Conservation (phyloP, 2,329 filamentous ascomycete genomes). For the Arthrobotrys sinensis region DNA sequence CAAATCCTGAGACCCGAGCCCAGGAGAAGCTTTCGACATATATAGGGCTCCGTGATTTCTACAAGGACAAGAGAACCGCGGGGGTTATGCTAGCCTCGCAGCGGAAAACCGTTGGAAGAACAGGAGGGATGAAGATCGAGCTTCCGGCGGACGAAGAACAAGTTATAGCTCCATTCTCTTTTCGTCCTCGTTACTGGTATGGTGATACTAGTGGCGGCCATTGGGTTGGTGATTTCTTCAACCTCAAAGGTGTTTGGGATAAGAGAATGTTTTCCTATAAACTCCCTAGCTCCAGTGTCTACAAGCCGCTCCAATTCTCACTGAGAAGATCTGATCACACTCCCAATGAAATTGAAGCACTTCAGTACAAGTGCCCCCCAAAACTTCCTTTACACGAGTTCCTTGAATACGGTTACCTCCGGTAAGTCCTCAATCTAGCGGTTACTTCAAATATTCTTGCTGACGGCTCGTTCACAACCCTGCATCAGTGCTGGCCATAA, state of each 20-base stretch:
- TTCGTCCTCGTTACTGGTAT: slow-evolving; percentile 68
- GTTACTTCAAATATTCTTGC: slow-evolving; percentile 11
- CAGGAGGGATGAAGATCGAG: slow-evolving; percentile 65
- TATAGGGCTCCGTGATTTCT: slow-evolving; percentile 40
- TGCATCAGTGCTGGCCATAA: slow-evolving; percentile 70
- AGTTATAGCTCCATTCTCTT: slow-evolving; percentile 70
- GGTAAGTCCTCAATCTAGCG: slow-evolving; percentile 11
- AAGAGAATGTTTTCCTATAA: slow-evolving; percentile 68
- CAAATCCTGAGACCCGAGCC: slow-evolving; percentile 33
- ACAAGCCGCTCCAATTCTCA: slow-evolving; percentile 64
- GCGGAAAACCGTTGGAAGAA: slow-evolving; percentile 66
- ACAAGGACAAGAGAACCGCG: slow-evolving; percentile 17
- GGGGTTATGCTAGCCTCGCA: slow-evolving; percentile 66
- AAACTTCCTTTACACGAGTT: slow-evolving; percentile 73
- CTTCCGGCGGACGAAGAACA: slow-evolving; percentile 65
- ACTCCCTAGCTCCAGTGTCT: slow-evolving; percentile 65
- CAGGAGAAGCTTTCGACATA: slow-evolving; percentile 39
- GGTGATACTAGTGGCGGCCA: slow-evolving; percentile 63
- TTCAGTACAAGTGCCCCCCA: slow-evolving; percentile 70
- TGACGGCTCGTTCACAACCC: slow-evolving; percentile 36
- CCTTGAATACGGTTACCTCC: slow-evolving; percentile 69
- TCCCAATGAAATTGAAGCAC: slow-evolving; percentile 73
- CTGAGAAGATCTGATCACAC: slow-evolving; percentile 62
- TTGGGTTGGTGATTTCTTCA: slow-evolving; percentile 61
- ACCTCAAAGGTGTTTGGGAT: slow-evolving; percentile 52